phyloP scores from a whole-genome alignment of 179 eudicot species.

The Heliamphora pulchella region DNA sequence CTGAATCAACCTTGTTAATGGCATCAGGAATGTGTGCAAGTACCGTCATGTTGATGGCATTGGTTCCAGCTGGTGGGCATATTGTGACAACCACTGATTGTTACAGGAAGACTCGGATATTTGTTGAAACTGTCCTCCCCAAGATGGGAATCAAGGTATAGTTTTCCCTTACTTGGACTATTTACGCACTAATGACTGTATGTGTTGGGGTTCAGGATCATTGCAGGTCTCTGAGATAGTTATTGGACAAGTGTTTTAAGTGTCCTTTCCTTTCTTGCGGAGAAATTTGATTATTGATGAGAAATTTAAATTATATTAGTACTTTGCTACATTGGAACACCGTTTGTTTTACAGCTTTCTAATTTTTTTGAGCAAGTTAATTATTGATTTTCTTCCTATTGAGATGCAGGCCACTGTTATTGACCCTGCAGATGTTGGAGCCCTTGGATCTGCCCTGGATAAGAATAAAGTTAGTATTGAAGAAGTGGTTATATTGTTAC shows the following conservation, averaged over 20 bases:
- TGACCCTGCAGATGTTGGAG: constrained; percentile 91
- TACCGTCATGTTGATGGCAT: constrained; percentile 76
- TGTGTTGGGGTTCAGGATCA: constrained; percentile 6
- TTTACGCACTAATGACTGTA: background rate
- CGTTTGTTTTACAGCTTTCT: background rate
- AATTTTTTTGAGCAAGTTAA: background rate
- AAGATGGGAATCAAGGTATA: constrained; percentile 84
- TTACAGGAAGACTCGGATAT: constrained; percentile 80
- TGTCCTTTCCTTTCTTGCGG: background rate
- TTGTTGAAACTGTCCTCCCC: constrained; percentile 80
- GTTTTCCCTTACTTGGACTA: background rate
- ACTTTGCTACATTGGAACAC: background rate
- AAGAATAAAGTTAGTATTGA: constrained; percentile 53
- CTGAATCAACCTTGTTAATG: constrained; percentile 80
- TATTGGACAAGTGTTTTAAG: background rate
- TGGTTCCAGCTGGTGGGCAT: constrained; percentile 97
- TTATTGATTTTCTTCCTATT: background rate
- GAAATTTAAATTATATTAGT: background rate
- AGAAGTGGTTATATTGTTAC: background rate
- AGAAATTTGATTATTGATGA: background rate
- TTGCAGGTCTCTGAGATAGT: background rate
- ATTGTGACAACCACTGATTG: constrained; percentile 92
- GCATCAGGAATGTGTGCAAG: constrained; percentile 99
- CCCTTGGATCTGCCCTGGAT: constrained; percentile 68
- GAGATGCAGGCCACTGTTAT: constrained; percentile 75